Evolutionary conservation across 495 filamentous ascomycete genomes (phyloP).

Genomic region (Glonium stellatum): DNA sequence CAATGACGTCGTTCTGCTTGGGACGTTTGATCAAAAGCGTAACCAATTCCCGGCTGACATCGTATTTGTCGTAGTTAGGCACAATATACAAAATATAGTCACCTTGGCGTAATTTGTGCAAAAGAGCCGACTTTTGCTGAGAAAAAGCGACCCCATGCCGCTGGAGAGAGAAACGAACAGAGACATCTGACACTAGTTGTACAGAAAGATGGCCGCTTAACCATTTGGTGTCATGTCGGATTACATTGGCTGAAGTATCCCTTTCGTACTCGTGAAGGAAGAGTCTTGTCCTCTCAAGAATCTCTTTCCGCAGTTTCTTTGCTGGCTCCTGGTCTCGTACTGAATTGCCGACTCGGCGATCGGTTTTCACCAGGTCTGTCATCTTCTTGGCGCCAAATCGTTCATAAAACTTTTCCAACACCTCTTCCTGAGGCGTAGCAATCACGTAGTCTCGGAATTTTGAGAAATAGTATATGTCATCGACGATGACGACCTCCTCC

Average conservation of each 20-base stretch:
- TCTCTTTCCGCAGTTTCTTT: conserved; percentile 60
- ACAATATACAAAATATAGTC: conserved; percentile 51
- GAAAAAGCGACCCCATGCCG: conserved; percentile 45
- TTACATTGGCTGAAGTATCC: conserved; percentile 43
- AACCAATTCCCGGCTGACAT: conserved; percentile 79
- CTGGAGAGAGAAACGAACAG: conserved; percentile 63
- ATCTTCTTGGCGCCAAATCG: conserved; percentile 54
- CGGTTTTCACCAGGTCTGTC: conserved; percentile 53
- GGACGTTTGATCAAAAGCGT: conserved; percentile 73
- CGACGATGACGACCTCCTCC: conserved; percentile 66
- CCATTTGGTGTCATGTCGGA: conserved; percentile 82
- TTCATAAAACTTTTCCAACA: conserved; percentile 75
- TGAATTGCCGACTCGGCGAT: conserved; percentile 48
- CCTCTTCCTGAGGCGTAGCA: conserved; percentile 81
- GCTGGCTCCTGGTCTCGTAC: conserved; percentile 49
- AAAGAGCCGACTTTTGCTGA: conserved; percentile 40
- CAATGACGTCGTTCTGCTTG: conserved; percentile 74
- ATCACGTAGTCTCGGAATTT: conserved; percentile 75
- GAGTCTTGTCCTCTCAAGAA: conserved; percentile 77
- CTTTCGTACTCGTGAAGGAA: conserved; percentile 70
- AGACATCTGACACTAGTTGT: conserved; percentile 60
- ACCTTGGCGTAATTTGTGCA: conserved; percentile 57
- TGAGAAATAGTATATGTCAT: conserved; percentile 78
- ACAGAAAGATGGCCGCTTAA: conserved; percentile 78
- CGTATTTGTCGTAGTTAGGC: conserved; percentile 69